phyloP scores from a whole-genome alignment of 2,329 filamentous ascomycete genomes.

The Myriosclerotinia curreyana region DNA sequence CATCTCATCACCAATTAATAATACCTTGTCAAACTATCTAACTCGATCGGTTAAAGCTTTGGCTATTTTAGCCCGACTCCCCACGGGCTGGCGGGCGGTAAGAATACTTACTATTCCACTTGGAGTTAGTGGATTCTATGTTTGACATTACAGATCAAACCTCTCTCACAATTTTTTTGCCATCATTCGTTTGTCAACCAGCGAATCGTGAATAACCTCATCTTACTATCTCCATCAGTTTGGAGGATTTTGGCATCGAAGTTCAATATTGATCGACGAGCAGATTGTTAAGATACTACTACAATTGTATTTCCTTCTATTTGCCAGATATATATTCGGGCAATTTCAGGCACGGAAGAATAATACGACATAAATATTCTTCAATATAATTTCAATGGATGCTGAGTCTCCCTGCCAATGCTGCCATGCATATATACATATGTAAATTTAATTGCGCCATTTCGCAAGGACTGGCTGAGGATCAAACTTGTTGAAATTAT shows the following conservation, averaged over 20 bases:
- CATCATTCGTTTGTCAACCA: background rate
- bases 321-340: background rate
- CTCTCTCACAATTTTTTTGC: background rate
- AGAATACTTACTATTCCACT: background rate
- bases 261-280: background rate
- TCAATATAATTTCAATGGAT: background rate
- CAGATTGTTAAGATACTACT: background rate
- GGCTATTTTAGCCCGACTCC: background rate
- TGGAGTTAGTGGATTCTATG: background rate
- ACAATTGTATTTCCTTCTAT: background rate
- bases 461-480: background rate
- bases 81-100: background rate
- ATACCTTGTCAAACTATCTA: slow-evolving; percentile 2
- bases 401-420: background rate
- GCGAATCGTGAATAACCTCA: slow-evolving; percentile 12
- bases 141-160: background rate
- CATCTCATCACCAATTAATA: background rate
- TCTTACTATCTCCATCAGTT: background rate
- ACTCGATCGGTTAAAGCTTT: background rate
- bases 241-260: no score
- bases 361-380: background rate
- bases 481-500: background rate
- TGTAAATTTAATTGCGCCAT: background rate
- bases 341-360: background rate
- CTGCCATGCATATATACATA: no score